Evolutionary conservation across 371 early-diverging fungal species (phyloP).

Genomic region (Rhizopus arrhizus): DNA sequence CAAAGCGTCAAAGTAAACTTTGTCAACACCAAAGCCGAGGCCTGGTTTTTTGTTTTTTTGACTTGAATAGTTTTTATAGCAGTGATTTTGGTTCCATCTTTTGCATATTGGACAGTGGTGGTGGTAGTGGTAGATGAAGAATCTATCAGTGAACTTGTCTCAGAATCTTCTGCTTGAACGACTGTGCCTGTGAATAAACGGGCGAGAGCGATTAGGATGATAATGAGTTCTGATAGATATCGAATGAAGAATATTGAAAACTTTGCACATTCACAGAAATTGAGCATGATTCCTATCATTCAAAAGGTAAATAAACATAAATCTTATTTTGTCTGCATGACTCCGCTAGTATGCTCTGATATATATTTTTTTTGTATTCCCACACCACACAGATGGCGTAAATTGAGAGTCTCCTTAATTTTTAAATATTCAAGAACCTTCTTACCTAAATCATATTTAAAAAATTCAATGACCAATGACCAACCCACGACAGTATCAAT

Average conservation of each 20-base stretch:
- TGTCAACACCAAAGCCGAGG: conserved; percentile 22
- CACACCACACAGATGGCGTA: neutral
- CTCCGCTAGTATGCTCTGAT: too few relatives aligned
- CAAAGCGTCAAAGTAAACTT: conserved; percentile 68
- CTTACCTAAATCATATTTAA: conserved; percentile 36
- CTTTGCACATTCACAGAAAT: conserved; percentile 32
- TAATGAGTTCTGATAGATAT: conserved; percentile 29
- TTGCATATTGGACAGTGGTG: conserved; percentile 7
- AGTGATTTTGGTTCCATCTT: neutral
- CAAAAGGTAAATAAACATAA: too few relatives aligned
- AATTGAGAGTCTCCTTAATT: neutral
- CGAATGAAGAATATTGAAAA: conserved; percentile 34
- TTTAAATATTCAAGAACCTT: neutral
- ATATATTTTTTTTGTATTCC: neutral
- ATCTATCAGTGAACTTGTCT: neutral
- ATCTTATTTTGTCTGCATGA: too few relatives aligned
- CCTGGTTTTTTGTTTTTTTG: neutral
- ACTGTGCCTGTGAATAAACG: conserved; percentile 29
- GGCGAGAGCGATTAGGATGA: conserved; percentile 24
- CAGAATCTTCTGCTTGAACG: neutral
- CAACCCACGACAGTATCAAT: conserved; percentile 41
- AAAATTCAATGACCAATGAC: conserved; percentile 39
- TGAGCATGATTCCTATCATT: conserved; percentile 33
- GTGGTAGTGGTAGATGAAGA: neutral
- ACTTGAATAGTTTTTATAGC: neutral